Evolutionary conservation across 441 rosid species (phyloP), one percentile per base, ranked within the genome.

Genomic region (Jatropha multifida): DNA sequence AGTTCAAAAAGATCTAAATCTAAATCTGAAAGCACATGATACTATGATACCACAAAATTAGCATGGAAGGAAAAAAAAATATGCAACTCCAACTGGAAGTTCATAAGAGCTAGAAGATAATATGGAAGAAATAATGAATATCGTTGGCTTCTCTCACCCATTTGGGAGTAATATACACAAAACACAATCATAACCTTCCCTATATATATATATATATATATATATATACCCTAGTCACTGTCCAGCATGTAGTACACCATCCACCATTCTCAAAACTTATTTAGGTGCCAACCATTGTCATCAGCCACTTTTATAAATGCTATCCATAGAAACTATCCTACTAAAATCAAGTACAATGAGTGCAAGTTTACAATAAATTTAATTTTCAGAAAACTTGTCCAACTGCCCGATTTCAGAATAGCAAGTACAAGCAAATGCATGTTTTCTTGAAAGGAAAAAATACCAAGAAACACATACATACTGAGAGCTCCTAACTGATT

Each of bases 81-180:
- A 5, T 23, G 18, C 3, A 20, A 23, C 65, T 67, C 44, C 46
- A 66, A 48, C 38, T 46, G 9, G 49, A 4, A 75, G 68, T 68
- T 68, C 78, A 75, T 23, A 59, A 51, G 15, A 60, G 55, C 64
- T 61, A 27, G 65, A 54, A 48, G 27, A 20, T 32, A 27, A n/a
- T 42, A 54, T 12, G 6, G 44, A 7, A 56, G 44, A 41, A 59
- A 68, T 44, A 15, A 68, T 23, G n/a, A 27, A 6, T 18, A 66
- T 40, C 42, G 65, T 54, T 7, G 9, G 7, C 32, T 58, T 41
- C 71, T 56, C 37, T 41, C 54, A 27, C 20, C 11, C 23, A 26
- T 41, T 44, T 10, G 32, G 14, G 61, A 62, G 56, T 15, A 44
- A 55, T 74, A 55, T 23, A 7, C 32, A 54, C 2, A 76, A 60